These are phyloP conservation scores for Ogataea zsoltii DNA, from an alignment of 805 yeast species.

Conservation along the genomic window DNA sequence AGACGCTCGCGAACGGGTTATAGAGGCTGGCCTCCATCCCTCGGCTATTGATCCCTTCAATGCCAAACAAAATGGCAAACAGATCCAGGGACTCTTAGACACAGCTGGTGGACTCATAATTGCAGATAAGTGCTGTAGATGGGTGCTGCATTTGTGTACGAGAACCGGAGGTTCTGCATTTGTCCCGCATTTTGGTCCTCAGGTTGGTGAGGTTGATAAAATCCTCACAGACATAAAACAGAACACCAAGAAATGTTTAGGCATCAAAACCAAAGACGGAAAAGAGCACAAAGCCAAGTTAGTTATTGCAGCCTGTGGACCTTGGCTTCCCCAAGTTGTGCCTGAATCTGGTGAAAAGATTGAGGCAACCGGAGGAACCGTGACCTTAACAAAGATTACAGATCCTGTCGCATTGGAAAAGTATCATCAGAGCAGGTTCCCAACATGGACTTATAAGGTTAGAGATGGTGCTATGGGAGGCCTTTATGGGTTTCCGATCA, in stretches of 20 bases:
- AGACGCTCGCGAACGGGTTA: neutral
- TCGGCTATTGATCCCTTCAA: constrained; percentile 1
- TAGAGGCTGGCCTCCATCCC: neutral
- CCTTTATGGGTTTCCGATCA: neutral
- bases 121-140: constrained; percentile 4
- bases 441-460: constrained; percentile 2
- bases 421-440: constrained; percentile 1
- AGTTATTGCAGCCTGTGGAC: constrained; percentile 1
- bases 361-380: constrained; percentile 3
- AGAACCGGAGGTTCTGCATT: neutral
- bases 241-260: neutral
- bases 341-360: constrained; percentile 3
- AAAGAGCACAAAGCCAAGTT: neutral
- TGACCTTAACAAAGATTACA: constrained; percentile 1
- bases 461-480: constrained; percentile 6
- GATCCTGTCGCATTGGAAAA: constrained; percentile 1
- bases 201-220: neutral
- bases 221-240: neutral
- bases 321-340: constrained; percentile 1
- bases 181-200: neutral
- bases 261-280: constrained; percentile 1
- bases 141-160: neutral
- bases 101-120: constrained; percentile 4
- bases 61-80: neutral
- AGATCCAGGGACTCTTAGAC: neutral